A percentile compares a stretch with the other conserved stretches of the same genome.
Conservation (phyloP, 1,284 basidiomycete genomes). For the Ustilago tritici region DNA sequence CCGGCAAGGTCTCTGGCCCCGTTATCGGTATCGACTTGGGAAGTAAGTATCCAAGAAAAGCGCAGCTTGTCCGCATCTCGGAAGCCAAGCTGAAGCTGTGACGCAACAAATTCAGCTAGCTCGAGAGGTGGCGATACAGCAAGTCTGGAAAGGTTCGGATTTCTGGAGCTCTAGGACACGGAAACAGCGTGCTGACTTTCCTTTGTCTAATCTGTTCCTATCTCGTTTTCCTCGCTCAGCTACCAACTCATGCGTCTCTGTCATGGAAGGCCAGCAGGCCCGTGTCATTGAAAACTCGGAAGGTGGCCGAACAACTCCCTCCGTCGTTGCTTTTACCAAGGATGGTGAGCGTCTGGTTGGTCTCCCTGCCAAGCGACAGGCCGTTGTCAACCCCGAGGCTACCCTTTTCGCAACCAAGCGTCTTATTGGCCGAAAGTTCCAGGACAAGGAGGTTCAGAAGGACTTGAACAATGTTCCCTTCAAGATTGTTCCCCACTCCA, state of each 20-base stretch:
- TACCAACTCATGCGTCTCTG: slow-evolving; percentile 69
- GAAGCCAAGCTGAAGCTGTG: neutral
- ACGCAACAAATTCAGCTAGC: neutral
- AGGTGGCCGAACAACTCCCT: slow-evolving; percentile 96
- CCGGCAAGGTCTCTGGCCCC: slow-evolving; percentile 64
- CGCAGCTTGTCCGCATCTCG: neutral
- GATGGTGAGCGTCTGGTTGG: slow-evolving; percentile 80
- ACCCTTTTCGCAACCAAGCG: slow-evolving; percentile 85
- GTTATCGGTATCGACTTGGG: slow-evolving; percentile 69
- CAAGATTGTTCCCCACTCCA: slow-evolving; percentile 78
- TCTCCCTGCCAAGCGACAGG: slow-evolving; percentile 96
- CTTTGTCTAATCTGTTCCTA: neutral
- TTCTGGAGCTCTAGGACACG: neutral
- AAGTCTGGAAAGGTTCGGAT: neutral
- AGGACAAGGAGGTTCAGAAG: slow-evolving; percentile 90
- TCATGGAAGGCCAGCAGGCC: slow-evolving; percentile 88
- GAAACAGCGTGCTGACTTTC: slow-evolving; percentile 10
- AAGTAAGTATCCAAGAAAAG: slow-evolving; percentile 48
- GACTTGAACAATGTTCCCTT: slow-evolving; percentile 81
- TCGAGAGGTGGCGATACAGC: neutral
- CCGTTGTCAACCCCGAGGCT: slow-evolving; percentile 86
- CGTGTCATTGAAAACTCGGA: slow-evolving; percentile 98
- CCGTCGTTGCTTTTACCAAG: slow-evolving; percentile 98
- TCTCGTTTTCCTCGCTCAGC: slow-evolving; percentile 26
- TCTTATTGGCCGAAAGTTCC: slow-evolving; percentile 92